Evolutionary conservation across 1,284 basidiomycete genomes (phyloP).

Genomic region (Spongiforma sp.): DNA sequence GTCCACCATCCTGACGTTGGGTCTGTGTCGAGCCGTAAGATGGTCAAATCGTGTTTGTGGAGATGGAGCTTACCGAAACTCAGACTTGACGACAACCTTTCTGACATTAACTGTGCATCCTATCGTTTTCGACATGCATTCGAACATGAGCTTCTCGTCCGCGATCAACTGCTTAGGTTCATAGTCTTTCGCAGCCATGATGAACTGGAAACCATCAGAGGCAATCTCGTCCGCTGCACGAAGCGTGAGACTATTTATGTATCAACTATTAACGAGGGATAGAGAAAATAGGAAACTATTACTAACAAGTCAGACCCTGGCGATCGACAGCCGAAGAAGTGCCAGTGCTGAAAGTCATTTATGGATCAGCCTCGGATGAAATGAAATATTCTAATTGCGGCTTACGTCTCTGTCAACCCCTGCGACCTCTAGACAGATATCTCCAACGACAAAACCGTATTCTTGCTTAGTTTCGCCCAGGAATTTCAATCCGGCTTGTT

Average conservation of each 20-base stretch:
- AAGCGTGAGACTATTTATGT: constrained; percentile 10
- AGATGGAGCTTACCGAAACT: constrained; percentile 28
- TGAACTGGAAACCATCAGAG: constrained; percentile 41
- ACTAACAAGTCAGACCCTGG: constrained; percentile 12
- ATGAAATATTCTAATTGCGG: too few species aligned
- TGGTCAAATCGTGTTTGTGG: not conserved
- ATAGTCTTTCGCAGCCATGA: constrained; percentile 32
- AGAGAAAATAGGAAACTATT: not conserved
- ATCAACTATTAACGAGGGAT: not conserved
- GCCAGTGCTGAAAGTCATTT: too few species aligned
- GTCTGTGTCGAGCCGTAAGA: constrained; percentile 16
- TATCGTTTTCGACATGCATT: constrained; percentile 17
- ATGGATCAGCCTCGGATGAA: too few species aligned
- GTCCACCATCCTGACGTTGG: constrained; percentile 39
- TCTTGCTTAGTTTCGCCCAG: too few species aligned
- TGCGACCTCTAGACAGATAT: too few species aligned
- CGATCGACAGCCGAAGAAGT: constrained; percentile 30
- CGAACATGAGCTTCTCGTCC: too few species aligned
- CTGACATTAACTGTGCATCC: constrained; percentile 22
- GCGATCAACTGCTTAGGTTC: constrained; percentile 32
- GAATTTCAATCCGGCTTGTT: too few species aligned
- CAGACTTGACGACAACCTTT: constrained; percentile 14
- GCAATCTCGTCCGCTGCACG: constrained; percentile 25
- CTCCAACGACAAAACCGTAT: too few species aligned
- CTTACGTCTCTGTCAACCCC: too few species aligned